These are phyloP conservation scores for Pseudocercospora ulei DNA, from an alignment of 2,329 filamentous ascomycete genomes.

Conservation along the genomic window DNA sequence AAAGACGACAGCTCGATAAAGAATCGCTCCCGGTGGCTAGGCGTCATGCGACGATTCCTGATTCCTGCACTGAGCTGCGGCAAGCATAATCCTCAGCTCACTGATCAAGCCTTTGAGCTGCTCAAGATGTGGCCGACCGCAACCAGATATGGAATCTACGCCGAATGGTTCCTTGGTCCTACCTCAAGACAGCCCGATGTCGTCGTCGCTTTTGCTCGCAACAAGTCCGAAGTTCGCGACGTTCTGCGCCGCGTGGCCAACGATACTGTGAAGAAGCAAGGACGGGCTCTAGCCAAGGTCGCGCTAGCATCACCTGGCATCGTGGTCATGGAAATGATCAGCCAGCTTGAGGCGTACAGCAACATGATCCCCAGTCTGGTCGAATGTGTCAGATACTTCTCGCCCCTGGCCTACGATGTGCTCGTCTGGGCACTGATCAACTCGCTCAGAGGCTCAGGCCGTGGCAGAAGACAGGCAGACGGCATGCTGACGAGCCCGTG, in stretches of 20 bases:
- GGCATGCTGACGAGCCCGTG: slow-evolving; percentile 77
- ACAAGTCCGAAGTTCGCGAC: slow-evolving; percentile 68
- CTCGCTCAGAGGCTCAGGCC: slow-evolving; percentile 50
- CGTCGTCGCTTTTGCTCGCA: slow-evolving; percentile 64
- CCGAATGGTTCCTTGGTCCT: slow-evolving; percentile 80
- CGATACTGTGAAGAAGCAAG: slow-evolving; percentile 77
- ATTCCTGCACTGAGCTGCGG: slow-evolving; percentile 80
- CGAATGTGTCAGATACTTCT: slow-evolving; percentile 89
- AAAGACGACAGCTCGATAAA: slow-evolving; percentile 56
- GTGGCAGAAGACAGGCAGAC: slow-evolving; percentile 52
- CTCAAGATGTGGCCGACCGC: slow-evolving; percentile 67
- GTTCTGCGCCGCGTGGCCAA: slow-evolving; percentile 83
- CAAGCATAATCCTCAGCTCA: slow-evolving; percentile 70
- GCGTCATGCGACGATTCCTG: slow-evolving; percentile 72
- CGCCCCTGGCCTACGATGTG: slow-evolving; percentile 82
- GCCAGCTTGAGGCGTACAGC: slow-evolving; percentile 85
- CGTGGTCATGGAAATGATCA: slow-evolving; percentile 79
- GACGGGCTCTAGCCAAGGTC: slow-evolving; percentile 80
- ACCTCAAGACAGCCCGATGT: slow-evolving; percentile 65
- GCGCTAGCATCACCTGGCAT: slow-evolving; percentile 82
- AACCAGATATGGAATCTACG: slow-evolving; percentile 76
- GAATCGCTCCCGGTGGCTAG: slow-evolving; percentile 72
- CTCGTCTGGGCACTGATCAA: slow-evolving; percentile 86
- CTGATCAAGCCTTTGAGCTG: slow-evolving; percentile 78
- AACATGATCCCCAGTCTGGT: slow-evolving; percentile 93